These are phyloP conservation scores for Blechomonas ayalai DNA, from an alignment of 208 protist genomes.

Conservation along the genomic window DNA sequence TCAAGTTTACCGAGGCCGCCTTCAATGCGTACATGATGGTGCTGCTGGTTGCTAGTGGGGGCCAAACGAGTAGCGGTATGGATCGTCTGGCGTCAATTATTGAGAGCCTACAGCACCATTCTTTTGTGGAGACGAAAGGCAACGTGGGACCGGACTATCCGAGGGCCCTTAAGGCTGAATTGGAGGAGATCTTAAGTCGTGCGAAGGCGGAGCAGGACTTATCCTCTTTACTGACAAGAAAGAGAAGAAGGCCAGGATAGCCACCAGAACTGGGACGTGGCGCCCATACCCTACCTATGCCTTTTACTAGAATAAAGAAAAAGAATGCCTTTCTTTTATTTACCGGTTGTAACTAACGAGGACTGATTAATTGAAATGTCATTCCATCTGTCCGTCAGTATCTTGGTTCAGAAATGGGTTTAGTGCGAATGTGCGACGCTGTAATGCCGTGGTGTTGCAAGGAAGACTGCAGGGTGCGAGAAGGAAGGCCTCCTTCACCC, in stretches of 20 bases:
- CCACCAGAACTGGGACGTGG: neutral
- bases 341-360: neutral
- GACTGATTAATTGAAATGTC: neutral
- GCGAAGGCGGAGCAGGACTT: slow-evolving; percentile 74
- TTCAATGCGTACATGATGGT: slow-evolving; percentile 80
- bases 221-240: slow-evolving; percentile 23
- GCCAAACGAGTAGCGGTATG: slow-evolving; percentile 57
- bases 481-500: too few relatives aligned
- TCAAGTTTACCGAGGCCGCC: slow-evolving; percentile 38
- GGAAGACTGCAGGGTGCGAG: too few relatives aligned
- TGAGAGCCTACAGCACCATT: slow-evolving; percentile 54
- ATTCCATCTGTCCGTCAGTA: neutral
- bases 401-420: too few relatives aligned
- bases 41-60: slow-evolving; percentile 53
- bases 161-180: slow-evolving; percentile 45
- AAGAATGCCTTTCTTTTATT: slow-evolving; percentile 1
- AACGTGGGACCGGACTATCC: slow-evolving; percentile 39
- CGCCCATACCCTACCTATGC: too few relatives aligned
- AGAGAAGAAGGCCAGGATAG: neutral
- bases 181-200: slow-evolving; percentile 54
- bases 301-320: too few relatives aligned
- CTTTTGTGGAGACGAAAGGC: slow-evolving; percentile 51
- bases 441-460: too few relatives aligned
- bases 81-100: slow-evolving; percentile 65
- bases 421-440: too few relatives aligned